Evolutionary conservation across 2,329 filamentous ascomycete genomes (phyloP).

Genomic region (Trichoderma lentiforme): DNA sequence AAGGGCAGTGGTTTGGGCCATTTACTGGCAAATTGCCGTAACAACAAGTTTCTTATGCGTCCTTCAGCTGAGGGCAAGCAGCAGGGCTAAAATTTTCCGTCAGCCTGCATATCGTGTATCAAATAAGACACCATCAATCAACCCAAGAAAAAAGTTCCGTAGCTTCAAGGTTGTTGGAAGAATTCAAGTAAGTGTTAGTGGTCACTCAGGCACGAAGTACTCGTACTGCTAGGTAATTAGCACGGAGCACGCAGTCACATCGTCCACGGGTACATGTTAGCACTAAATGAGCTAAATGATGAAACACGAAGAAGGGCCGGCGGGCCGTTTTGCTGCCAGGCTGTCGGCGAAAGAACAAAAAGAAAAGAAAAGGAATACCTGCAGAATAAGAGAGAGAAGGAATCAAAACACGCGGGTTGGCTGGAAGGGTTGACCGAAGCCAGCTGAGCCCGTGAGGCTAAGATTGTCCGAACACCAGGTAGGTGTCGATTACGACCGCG

Average conservation of each 20-base stretch:
- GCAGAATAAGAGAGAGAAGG: neutral
- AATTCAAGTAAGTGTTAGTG: neutral
- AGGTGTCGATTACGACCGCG: conserved; percentile 7
- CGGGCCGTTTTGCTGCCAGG: neutral
- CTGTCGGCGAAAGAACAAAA: neutral
- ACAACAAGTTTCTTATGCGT: conserved; percentile 6
- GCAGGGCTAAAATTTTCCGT: conserved; percentile 6
- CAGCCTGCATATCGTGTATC: conserved; percentile 1
- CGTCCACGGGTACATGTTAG: neutral
- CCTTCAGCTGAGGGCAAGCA: conserved; percentile 1
- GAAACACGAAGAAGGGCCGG: conserved; percentile 20
- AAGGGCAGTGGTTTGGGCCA: conserved; percentile 3
- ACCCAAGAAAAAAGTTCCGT: neutral
- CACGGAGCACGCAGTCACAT: neutral
- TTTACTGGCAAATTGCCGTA: conserved; percentile 1
- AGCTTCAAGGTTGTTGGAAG: neutral
- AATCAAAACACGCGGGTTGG: neutral
- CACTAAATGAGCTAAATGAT: conserved; percentile 1
- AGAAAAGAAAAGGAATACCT: neutral
- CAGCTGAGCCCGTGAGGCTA: conserved; percentile 1
- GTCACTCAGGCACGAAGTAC: neutral
- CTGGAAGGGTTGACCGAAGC: neutral
- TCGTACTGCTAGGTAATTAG: neutral
- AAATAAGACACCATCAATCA: neutral
- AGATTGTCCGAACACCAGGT: conserved; percentile 7